These are phyloP conservation scores for Leccinum ochraceum DNA, from an alignment of 768 basidiomycete genomes.

Conservation along the genomic window DNA sequence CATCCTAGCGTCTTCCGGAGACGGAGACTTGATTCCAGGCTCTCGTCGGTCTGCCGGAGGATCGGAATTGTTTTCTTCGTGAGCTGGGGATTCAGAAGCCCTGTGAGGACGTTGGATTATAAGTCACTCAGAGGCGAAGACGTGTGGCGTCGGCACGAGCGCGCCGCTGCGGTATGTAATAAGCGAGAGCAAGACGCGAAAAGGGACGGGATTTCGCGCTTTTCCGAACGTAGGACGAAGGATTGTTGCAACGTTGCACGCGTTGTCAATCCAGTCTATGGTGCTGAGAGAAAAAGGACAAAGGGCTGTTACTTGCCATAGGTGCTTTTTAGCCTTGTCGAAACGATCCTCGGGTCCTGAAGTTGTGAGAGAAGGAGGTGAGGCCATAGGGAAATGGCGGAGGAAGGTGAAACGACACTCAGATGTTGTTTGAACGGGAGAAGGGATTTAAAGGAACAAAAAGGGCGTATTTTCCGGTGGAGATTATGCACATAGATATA, in stretches of 20 bases:
- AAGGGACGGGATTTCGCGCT: slow-evolving; percentile 16
- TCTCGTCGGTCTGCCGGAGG: slow-evolving; percentile 16
- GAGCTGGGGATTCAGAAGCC: slow-evolving; percentile 33
- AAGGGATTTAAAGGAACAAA: slow-evolving; percentile 34
- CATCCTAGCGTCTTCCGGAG: slow-evolving; percentile 27
- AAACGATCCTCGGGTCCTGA: slow-evolving; percentile 33
- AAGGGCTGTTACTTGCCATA: slow-evolving; percentile 31
- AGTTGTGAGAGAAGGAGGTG: slow-evolving; percentile 18
- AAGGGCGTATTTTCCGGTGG: slow-evolving; percentile 31
- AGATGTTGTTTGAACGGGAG: slow-evolving; percentile 21
- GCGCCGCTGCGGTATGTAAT: slow-evolving; percentile 15
- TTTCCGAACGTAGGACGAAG: slow-evolving; percentile 14
- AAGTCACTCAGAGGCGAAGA: slow-evolving; percentile 20
- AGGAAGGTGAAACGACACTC: slow-evolving; percentile 26
- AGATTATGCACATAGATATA: slow-evolving; percentile 43
- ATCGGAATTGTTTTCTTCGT: slow-evolving; percentile 23
- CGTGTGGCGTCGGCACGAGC: slow-evolving; percentile 35
- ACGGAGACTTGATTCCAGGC: slow-evolving; percentile 15
- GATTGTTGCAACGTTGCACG: slow-evolving; percentile 15
- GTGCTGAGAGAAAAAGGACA: slow-evolving; percentile 9
- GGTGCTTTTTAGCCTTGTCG: slow-evolving; percentile 38
- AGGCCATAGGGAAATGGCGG: slow-evolving; percentile 31
- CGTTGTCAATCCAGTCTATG: slow-evolving; percentile 7
- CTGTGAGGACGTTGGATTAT: slow-evolving; percentile 24
- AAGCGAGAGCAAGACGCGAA: slow-evolving; percentile 22